Base-by-base conservation (phyloP, 2,329 filamentous ascomycete genomes). In the Cytospora leucostoma region DNA sequence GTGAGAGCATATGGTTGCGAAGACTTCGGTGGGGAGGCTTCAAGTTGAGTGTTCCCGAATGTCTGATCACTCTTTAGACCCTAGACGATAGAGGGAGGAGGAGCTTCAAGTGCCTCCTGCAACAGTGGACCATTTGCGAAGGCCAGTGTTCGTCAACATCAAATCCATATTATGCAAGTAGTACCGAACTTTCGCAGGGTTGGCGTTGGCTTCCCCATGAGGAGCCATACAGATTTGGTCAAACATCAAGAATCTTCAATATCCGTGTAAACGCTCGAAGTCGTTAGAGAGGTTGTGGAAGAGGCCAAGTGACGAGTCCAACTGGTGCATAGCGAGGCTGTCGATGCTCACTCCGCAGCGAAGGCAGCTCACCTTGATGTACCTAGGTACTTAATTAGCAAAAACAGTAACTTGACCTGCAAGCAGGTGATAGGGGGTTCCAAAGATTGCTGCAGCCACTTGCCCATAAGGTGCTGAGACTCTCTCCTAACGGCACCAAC, bases 61-160 rank as follows among this genome's bases (percentile, higher is more conserved):
- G 81, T 82, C 78, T 52, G 66, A 70, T 1, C 84, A 83, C 64
- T 75, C 74, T 12, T 78, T 76, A 0, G 73, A 81, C 40, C 80
- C 80, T 0, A 81, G 81, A 83, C 61, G 80, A 80, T 64, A 81
- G 81, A 0, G 79, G 72, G 0, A 79, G 72, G 0, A 79, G 77
- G 72, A 68, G 74, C 27, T 27, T 27, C 27, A 27, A 27, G 27
- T 4, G 0, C 62, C 82, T 17, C 62, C 82, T 17, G 61, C 82
- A 60, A 79, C 67, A 51, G 79, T 78, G 0, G 72, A 76, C 57
- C 78, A 83, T 66, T 68, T 83, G 40, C 70, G 69, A 58, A 78
- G 71, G 80, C 81, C 66, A 74, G 75, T 67, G 12, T 4, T 15
- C 7, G 11, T 13, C 8, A 33, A 32, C 38, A 19, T 6, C 0